Conservation (phyloP, 2,329 filamentous ascomycete species). For the Chlorencoelia australis region DNA sequence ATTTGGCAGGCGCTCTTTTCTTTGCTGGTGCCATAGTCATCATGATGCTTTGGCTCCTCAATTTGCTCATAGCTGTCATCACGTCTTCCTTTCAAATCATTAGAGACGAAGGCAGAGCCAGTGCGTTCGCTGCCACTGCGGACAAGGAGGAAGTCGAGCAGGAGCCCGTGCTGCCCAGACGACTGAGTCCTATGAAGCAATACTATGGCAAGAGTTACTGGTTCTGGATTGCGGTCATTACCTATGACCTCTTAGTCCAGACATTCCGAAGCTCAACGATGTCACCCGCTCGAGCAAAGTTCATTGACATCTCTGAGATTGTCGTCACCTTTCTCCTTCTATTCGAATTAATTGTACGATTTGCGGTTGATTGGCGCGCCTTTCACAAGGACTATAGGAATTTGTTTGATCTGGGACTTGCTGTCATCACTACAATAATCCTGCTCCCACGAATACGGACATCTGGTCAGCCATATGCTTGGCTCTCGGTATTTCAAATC, state of each 20-base stretch:
- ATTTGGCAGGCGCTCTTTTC: slow-evolving; percentile 73
- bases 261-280: slow-evolving; percentile 68
- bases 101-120: slow-evolving; percentile 86
- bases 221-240: slow-evolving; percentile 74
- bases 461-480: slow-evolving; percentile 65
- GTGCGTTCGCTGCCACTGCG: slow-evolving; percentile 77
- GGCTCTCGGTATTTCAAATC: slow-evolving; percentile 90
- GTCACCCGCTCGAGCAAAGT: slow-evolving; percentile 44
- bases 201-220: slow-evolving; percentile 64
- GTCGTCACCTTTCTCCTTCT: slow-evolving; percentile 70
- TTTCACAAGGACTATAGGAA: slow-evolving; percentile 71
- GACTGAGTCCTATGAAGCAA: slow-evolving; percentile 47
- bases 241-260: slow-evolving; percentile 70
- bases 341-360: slow-evolving; percentile 71
- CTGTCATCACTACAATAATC: slow-evolving; percentile 73
- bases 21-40: slow-evolving; percentile 71
- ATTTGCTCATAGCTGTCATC: slow-evolving; percentile 90
- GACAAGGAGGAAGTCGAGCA: slow-evolving; percentile 38
- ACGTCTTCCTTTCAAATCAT: slow-evolving; percentile 98
- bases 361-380: slow-evolving; percentile 66
- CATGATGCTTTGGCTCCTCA: slow-evolving; percentile 92
- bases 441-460: slow-evolving; percentile 71
- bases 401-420: slow-evolving; percentile 69
- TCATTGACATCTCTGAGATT: slow-evolving; percentile 66
- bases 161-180: slow-evolving; percentile 30